Conservation (phyloP, 805 yeast genomes). For the Maudiozyma saulgeensis region DNA sequence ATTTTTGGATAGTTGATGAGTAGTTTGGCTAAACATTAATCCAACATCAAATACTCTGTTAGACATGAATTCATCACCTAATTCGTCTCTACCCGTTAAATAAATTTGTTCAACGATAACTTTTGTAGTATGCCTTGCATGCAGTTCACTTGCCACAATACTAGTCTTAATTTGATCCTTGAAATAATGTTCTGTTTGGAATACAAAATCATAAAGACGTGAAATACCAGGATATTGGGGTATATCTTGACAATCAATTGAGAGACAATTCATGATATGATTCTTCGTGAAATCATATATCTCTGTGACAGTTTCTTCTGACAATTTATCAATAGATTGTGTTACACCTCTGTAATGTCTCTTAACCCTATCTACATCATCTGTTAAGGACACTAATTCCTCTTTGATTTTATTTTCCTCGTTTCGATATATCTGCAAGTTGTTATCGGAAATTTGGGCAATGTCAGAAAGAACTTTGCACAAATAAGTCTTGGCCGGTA, state of each 20-base stretch:
- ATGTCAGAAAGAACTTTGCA: conserved; percentile 62
- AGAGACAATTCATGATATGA: conserved; percentile 43
- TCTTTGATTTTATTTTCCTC: conserved; percentile 40
- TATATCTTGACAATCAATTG: conserved; percentile 29
- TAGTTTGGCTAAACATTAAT: conserved; percentile 73
- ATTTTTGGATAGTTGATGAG: conserved; percentile 50
- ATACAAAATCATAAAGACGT: conserved; percentile 60
- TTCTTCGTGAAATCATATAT: conserved; percentile 54
- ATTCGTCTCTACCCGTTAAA: conserved; percentile 47
- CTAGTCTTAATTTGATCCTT: conserved; percentile 54
- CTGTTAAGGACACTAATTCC: conserved; percentile 50
- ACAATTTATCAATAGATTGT: conserved; percentile 49
- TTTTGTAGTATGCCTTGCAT: conserved; percentile 54
- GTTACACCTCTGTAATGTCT: conserved; percentile 43
- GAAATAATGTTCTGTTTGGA: conserved; percentile 57
- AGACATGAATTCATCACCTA: conserved; percentile 50
- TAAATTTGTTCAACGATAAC: conserved; percentile 54
- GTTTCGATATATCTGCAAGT: conserved; percentile 42
- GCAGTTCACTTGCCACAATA: conserved; percentile 55
- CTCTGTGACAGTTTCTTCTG: conserved; percentile 50
- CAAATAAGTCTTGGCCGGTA: conserved; percentile 88
- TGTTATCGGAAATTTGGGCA: conserved; percentile 48
- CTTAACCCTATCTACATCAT: conserved; percentile 49
- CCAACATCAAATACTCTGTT: conserved; percentile 59
- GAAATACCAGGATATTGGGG: conserved; percentile 50